These are phyloP conservation scores for Berkeleyomyces rouxiae DNA, from an alignment of 2,329 filamentous ascomycete genomes.

Conservation along the genomic window DNA sequence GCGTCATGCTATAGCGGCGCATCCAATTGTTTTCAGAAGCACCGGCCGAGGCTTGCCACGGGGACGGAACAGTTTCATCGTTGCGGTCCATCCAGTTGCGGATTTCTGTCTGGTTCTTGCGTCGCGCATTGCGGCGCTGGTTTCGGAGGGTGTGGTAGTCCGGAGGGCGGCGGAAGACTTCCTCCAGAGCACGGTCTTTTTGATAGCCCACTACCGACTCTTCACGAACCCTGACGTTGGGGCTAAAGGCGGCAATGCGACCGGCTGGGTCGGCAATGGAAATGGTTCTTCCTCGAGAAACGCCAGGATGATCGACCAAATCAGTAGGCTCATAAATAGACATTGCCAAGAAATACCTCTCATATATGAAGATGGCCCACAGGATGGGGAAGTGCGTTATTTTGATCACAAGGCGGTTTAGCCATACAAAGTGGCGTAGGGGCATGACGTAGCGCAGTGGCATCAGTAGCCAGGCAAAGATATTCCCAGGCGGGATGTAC, in stretches of 20 bases:
- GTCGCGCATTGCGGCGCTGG: slow-evolving; percentile 44
- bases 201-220: slow-evolving; percentile 78
- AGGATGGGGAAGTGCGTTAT: slow-evolving; percentile 76
- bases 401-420: slow-evolving; percentile 88
- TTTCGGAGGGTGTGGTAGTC: slow-evolving; percentile 44
- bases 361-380: slow-evolving; percentile 75
- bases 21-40: slow-evolving; percentile 28
- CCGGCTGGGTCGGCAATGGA: slow-evolving; percentile 40
- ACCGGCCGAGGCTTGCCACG: slow-evolving; percentile 4
- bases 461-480: slow-evolving; percentile 77
- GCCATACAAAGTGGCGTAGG: slow-evolving; percentile 61
- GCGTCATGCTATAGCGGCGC: slow-evolving; percentile 35
- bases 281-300: slow-evolving; percentile 31
- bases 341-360: slow-evolving; percentile 59
- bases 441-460: slow-evolving; percentile 68
- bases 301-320: slow-evolving; percentile 55
- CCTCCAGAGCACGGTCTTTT: slow-evolving; percentile 77
- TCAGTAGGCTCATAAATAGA: slow-evolving; percentile 71
- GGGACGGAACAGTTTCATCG: slow-evolving; percentile 28
- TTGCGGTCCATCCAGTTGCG: slow-evolving; percentile 77
- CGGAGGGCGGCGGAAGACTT: slow-evolving; percentile 67
- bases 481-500: slow-evolving; percentile 80
- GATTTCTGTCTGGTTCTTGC: slow-evolving; percentile 66
- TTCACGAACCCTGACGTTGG: slow-evolving; percentile 55
- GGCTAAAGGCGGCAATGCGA: slow-evolving; percentile 53